Evolutionary conservation across 2,329 filamentous ascomycete genomes (phyloP).

Genomic region (Dryadomyces quercus-mongolicae): DNA sequence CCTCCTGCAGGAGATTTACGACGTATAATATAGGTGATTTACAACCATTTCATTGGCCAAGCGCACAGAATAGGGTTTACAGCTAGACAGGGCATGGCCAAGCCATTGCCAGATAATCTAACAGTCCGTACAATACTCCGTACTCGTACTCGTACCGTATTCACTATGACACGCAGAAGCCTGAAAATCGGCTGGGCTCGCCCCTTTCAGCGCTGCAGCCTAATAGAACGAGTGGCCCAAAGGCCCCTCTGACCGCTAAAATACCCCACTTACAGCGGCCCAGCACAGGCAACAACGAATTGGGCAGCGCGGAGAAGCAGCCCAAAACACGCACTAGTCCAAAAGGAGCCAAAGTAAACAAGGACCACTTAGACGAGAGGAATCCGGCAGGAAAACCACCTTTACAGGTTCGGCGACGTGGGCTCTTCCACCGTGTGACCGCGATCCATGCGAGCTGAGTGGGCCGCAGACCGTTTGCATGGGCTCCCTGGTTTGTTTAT

Average conservation of each 20-base stretch:
- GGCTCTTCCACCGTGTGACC: not conserved
- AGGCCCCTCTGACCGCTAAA: not conserved
- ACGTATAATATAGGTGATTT: too few relatives aligned
- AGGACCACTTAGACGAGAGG: not conserved
- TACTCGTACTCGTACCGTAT: too few relatives aligned
- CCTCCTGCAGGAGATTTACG: too few relatives aligned
- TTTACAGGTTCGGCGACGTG: too few relatives aligned
- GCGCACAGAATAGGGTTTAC: not conserved
- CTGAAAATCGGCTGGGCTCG: not conserved
- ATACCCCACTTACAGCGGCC: not conserved
- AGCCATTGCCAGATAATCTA: too few relatives aligned
- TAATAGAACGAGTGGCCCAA: not conserved
- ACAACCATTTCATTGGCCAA: too few relatives aligned
- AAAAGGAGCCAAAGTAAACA: conserved; percentile 10
- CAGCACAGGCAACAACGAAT: not conserved
- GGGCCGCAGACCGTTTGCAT: not conserved
- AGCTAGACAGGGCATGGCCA: not conserved
- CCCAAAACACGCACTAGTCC: conserved; percentile 3
- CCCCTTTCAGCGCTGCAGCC: not conserved
- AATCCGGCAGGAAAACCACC: not conserved
- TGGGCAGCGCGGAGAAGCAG: not conserved
- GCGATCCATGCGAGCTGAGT: not conserved
- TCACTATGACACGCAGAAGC: too few relatives aligned
- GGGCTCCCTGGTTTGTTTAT: not conserved
- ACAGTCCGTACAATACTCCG: too few relatives aligned